Conservation (phyloP, 1,284 basidiomycete species). For the Ganoderma lingzhi region DNA sequence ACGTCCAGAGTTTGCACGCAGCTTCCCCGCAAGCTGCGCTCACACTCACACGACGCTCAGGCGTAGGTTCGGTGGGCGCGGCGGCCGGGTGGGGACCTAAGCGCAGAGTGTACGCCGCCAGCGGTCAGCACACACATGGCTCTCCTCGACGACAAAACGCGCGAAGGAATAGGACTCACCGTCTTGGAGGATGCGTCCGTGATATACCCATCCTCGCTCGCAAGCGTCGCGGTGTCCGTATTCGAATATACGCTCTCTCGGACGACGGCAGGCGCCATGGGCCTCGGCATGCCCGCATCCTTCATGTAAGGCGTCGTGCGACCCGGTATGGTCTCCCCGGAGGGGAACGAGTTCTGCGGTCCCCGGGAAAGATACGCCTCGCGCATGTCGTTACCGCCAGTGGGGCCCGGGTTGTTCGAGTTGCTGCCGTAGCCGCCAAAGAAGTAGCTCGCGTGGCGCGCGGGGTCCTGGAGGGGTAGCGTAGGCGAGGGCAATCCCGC, state of each 20-base stretch:
- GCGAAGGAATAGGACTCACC: slow-evolving; percentile 17
- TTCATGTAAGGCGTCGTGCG: slow-evolving; percentile 14
- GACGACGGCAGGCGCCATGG: slow-evolving; percentile 16
- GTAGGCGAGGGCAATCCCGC: slow-evolving; percentile 39
- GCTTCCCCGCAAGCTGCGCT: slow-evolving; percentile 1
- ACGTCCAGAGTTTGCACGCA: not conserved
- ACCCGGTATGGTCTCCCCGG: not conserved
- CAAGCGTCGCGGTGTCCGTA: slow-evolving; percentile 14
- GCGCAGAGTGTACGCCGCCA: not conserved
- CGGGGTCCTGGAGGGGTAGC: slow-evolving; percentile 52
- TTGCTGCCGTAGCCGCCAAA: slow-evolving; percentile 19
- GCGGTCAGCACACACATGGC: not conserved
- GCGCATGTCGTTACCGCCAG: slow-evolving; percentile 10
- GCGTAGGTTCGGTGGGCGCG: slow-evolving; percentile 26
- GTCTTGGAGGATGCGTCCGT: slow-evolving; percentile 22
- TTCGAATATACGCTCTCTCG: slow-evolving; percentile 21
- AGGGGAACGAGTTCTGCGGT: slow-evolving; percentile 12
- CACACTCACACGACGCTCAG: slow-evolving; percentile 26
- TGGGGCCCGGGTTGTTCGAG: not conserved
- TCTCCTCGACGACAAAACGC: not conserved
- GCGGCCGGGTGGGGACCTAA: slow-evolving; percentile 19
- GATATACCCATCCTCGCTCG: slow-evolving; percentile 17
- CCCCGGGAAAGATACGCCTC: slow-evolving; percentile 18
- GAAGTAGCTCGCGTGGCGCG: slow-evolving; percentile 43
- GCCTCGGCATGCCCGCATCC: slow-evolving; percentile 13